Conservation (phyloP, 306 rosid genomes). For the Rosa lucieae region DNA sequence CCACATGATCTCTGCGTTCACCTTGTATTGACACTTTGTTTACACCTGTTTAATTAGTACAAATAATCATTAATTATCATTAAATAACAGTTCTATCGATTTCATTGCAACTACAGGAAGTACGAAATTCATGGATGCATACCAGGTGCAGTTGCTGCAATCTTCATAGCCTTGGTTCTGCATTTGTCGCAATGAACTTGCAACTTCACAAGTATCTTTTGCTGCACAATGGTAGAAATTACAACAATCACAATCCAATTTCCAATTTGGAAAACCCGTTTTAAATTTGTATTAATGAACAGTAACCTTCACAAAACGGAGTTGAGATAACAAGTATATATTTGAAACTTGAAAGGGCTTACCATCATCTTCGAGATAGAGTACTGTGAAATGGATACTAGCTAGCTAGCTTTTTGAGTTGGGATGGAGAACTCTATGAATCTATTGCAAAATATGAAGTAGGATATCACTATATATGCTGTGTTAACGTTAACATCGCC, state of each 20-base stretch:
- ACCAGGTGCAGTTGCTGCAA: constrained; percentile 29
- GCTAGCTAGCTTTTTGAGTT: neutral
- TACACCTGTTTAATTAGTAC: constrained; percentile 5
- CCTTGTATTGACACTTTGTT: constrained; percentile 26
- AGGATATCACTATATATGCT: neutral
- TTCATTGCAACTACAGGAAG: neutral
- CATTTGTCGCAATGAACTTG: constrained; percentile 20
- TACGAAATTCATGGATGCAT: neutral
- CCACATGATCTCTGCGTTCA: constrained; percentile 25
- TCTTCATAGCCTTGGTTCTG: constrained; percentile 39
- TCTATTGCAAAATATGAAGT: neutral
- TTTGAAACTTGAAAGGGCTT: neutral
- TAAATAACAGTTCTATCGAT: too few relatives aligned
- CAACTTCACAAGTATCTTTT: constrained; percentile 35
- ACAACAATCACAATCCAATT: neutral
- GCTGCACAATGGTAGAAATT: constrained; percentile 19
- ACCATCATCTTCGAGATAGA: neutral
- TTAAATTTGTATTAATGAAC: neutral
- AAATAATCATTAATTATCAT: too few relatives aligned
- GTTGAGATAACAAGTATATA: neutral
- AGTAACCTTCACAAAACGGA: neutral
- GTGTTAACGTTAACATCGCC: neutral
- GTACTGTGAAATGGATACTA: neutral
- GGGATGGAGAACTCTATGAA: neutral
- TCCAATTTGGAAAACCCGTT: neutral